Evolutionary conservation across 164 flowering plant genomes (phyloP), one percentile per base, ranked within the genome.

Genomic region (Chimonanthus praecox): DNA sequence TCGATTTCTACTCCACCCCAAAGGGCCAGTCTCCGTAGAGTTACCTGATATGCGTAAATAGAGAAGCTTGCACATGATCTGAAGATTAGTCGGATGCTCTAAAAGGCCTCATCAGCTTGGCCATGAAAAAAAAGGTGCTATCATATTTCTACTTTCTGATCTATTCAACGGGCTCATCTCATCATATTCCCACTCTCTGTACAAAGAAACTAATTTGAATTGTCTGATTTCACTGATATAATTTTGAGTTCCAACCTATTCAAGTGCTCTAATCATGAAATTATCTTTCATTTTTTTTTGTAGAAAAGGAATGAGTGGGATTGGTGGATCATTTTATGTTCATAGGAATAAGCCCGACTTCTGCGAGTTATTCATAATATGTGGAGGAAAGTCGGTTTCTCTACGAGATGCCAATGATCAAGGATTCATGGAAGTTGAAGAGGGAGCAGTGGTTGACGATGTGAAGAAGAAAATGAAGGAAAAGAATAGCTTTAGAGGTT

Each of bases 231-330:
- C n/a, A 54, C 11, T 13, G 60, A 54, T 54, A 9, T 54, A 54
- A 2, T 54, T 3, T 13, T 0, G 2, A 54, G 11, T 54, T n/a
- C 16, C 15, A 54, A 54, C 10, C 11, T 54, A 49, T 54, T 9
- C n/a, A 11, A n/a, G 8, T 50, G 33, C 6, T 50, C 7, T 54
- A 58, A 9, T 63, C 10, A 69, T 67, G 45, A 49, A 7, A 2
- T 46, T 49, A 18, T 4, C 3, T 64, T 51, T 62, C 33, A 63
- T 20, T 20, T 21, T 63, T 20, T 2, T 67, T 4, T 67, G 21
- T 49, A 91, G 96, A 89, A 86, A 74, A 83, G 72, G 83, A 45
- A 88, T 72, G 75, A 78, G 73, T 71, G 88, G 86, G 16, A 78
- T 86, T 4, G 83, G 86, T 70, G 87, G 88, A 20, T 80, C 86